phyloP scores from a whole-genome alignment of 2,329 filamentous ascomycete species.

The Diaporthe capsici region DNA sequence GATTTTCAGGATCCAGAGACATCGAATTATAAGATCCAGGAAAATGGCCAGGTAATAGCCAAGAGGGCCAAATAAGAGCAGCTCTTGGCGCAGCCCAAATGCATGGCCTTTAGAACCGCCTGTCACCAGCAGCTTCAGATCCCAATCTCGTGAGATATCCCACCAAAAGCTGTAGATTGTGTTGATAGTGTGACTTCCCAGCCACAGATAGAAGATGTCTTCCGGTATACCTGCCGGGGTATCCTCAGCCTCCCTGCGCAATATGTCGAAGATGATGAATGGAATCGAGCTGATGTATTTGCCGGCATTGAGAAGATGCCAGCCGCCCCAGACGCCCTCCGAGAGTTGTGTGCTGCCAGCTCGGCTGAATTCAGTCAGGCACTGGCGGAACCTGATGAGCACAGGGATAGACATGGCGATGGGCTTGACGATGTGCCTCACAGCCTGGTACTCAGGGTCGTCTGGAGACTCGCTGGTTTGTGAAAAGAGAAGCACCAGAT shows the following conservation, averaged over 20 bases:
- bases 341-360: background rate
- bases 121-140: conserved; percentile 7
- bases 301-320: conserved; percentile 17
- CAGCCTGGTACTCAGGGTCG: conserved; percentile 13
- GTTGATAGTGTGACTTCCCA: conserved; percentile 15
- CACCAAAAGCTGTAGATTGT: conserved; percentile 18
- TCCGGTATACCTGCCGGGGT: conserved; percentile 10
- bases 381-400: background rate
- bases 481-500: background rate
- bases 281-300: conserved; percentile 31
- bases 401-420: conserved; percentile 21
- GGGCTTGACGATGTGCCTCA: conserved; percentile 15
- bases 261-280: conserved; percentile 19
- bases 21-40: background rate
- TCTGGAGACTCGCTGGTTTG: conserved; percentile 6
- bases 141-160: conserved; percentile 27
- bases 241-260: conserved; percentile 20
- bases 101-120: background rate
- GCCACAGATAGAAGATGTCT: conserved; percentile 21
- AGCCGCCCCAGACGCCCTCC: conserved; percentile 21
- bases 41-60: conserved; percentile 14
- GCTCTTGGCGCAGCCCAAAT: background rate
- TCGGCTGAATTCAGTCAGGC: conserved; percentile 16
- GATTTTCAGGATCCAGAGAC: conserved; percentile 3
- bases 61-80: background rate